Evolutionary conservation across 1,139 yeast genomes (phyloP), one percentile per base, ranked within the genome.

Genomic region (Arxiozyma telluris): DNA sequence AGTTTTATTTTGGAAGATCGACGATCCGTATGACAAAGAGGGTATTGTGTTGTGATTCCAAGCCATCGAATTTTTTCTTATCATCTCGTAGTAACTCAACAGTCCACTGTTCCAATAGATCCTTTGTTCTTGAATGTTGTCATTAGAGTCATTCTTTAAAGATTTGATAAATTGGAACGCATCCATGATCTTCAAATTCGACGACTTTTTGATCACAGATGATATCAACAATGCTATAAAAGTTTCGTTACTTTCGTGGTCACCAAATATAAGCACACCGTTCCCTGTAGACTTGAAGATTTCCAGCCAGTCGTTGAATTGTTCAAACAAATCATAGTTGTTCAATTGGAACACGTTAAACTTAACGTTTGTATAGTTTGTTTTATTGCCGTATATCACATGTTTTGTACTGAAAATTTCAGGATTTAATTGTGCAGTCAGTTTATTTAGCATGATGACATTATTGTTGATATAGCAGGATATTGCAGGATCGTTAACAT

Each of bases 221-320:
- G 70, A 66, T 8, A 64, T 58, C 45, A 68, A 52, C 38, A 67
- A 51, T 1, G 64, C 59, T 9, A 61, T 55, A 27, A 68, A 47
- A 11, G 61, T 59, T 46, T 62, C 66, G 50, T 66, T 69, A 49
- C 62, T 64, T 11, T 66, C 68, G 46, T 57, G 57, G 25, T 63
- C 57, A 9, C 68, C 61, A n/a, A 66, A 64, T 8, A 67, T 58
- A 4, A 67, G 55, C 4, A 61, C 59, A 25, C 63, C 62, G 7
- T 64, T 65, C 3, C 53, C 45, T 8, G 56, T 50, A 9, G 57
- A 54, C 45, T 61, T 63, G 48, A 66, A 61, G 4, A 67, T 44
- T 2, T 64, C 59, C 22, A 67, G 50, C 45, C 67, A 55, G 51
- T 67, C 71, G 53, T 67, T 67, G 50, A 68, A 65, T 8, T 54